A percentile compares a stretch with the other conserved stretches of the same genome.
phyloP scores from a whole-genome alignment of 1,284 basidiomycete species.

The Pisolithus thermaeus region DNA sequence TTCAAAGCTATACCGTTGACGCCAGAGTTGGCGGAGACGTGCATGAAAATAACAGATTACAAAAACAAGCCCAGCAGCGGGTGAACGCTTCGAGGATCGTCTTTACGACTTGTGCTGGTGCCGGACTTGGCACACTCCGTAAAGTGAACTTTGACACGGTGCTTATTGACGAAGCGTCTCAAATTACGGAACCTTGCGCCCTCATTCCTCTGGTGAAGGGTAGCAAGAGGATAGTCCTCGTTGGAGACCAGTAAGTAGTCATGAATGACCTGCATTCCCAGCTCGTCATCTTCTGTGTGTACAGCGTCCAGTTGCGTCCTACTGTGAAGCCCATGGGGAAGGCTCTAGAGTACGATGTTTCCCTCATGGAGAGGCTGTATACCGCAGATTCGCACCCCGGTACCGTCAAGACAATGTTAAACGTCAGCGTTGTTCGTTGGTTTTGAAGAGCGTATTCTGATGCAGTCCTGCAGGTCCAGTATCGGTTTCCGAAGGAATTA shows the following conservation, averaged over 20 bases:
- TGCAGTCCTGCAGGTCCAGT: constrained; percentile 42
- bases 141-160: constrained; percentile 55
- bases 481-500: constrained; percentile 52
- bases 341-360: constrained; percentile 51
- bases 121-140: constrained; percentile 52
- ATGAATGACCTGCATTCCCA: not conserved
- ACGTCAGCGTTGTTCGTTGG: constrained; percentile 31
- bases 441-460: not conserved
- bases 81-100: constrained; percentile 49
- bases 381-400: constrained; percentile 30
- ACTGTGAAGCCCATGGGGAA: constrained; percentile 54
- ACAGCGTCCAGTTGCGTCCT: constrained; percentile 58
- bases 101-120: constrained; percentile 64
- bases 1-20: constrained; percentile 56
- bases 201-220: constrained; percentile 64
- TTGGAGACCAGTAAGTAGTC: constrained; percentile 58
- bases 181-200: constrained; percentile 57
- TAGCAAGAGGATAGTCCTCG: constrained; percentile 48
- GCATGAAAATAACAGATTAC: constrained; percentile 50
- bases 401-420: constrained; percentile 53
- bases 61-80: constrained; percentile 52
- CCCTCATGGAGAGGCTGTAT: constrained; percentile 56
- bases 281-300: not conserved
- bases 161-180: constrained; percentile 62
- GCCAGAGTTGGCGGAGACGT: constrained; percentile 53